Conservation (phyloP, 2,329 filamentous ascomycete genomes). For the Alternaria arborescens region DNA sequence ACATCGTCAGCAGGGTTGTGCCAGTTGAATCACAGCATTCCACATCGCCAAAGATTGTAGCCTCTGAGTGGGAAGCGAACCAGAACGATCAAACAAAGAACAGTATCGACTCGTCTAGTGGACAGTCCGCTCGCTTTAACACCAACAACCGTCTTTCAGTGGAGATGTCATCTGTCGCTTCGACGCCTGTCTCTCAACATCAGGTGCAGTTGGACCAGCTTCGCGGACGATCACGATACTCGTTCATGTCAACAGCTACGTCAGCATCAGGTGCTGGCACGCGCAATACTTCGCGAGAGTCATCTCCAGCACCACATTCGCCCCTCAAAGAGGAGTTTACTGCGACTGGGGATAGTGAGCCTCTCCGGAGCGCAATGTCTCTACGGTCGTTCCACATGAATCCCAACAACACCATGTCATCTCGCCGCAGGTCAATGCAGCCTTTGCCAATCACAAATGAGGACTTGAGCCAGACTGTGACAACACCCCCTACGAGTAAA, state of each 20-base stretch:
- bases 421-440: conserved; percentile 51
- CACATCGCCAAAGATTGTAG: conserved; percentile 40
- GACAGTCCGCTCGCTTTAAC: conserved; percentile 37
- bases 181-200: conserved; percentile 47
- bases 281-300: conserved; percentile 45
- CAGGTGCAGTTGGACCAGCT: conserved; percentile 49
- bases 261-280: conserved; percentile 45
- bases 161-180: conserved; percentile 47
- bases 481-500: conserved; percentile 26
- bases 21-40: conserved; percentile 48
- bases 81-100: conserved; percentile 38
- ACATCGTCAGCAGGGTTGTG: conserved; percentile 38
- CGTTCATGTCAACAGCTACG: conserved; percentile 50
- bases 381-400: conserved; percentile 52
- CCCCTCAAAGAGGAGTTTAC: conserved; percentile 41
- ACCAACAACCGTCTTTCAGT: conserved; percentile 43
- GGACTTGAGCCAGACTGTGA: conserved; percentile 35
- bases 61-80: conserved; percentile 44
- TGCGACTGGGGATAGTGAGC: conserved; percentile 35
- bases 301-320: conserved; percentile 48
- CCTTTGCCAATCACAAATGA: conserved; percentile 49
- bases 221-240: conserved; percentile 48
- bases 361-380: conserved; percentile 45
- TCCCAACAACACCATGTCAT: conserved; percentile 39
- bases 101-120: conserved; percentile 41